Evolutionary conservation across 2,329 filamentous ascomycete genomes (phyloP).

Genomic region (Aspergillus proliferans): DNA sequence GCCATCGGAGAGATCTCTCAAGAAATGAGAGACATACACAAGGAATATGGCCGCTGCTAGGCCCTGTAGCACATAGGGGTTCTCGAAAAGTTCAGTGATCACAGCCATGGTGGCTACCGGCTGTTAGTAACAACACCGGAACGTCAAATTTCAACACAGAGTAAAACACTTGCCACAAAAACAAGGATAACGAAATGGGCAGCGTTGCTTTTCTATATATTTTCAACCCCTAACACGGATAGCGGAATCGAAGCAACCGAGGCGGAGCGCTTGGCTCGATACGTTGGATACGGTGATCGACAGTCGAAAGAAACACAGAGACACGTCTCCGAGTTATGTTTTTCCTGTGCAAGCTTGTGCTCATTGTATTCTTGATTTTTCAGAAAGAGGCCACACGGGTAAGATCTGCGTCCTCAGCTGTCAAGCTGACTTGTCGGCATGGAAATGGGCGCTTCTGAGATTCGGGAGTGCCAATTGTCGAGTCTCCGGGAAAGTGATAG

Average conservation of each 20-base stretch:
- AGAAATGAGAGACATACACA: slow-evolving; percentile 17
- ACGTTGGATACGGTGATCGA: not conserved
- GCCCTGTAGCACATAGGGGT: slow-evolving; percentile 16
- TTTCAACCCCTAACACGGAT: not conserved
- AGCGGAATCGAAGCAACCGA: not conserved
- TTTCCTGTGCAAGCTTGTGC: not conserved
- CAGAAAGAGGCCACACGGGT: not conserved
- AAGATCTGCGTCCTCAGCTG: not conserved
- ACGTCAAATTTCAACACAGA: not conserved
- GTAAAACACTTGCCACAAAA: not conserved
- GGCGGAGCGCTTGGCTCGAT: not conserved
- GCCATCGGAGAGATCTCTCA: slow-evolving; percentile 20
- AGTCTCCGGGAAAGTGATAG: not conserved
- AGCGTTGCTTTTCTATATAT: no score
- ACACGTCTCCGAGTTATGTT: not conserved
- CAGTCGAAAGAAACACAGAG: not conserved
- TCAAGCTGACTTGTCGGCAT: not conserved
- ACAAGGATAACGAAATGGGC: not conserved
- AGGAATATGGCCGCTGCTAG: slow-evolving; percentile 14
- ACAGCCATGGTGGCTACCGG: slow-evolving; percentile 16
- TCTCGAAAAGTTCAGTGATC: slow-evolving; percentile 16
- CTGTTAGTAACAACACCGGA: not conserved
- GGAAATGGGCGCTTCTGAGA: no score
- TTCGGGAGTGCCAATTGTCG: not conserved
- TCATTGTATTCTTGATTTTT: not conserved